Evolutionary conservation across 169 alveolate genomes (phyloP).

Genomic region (Babesia divergens): DNA sequence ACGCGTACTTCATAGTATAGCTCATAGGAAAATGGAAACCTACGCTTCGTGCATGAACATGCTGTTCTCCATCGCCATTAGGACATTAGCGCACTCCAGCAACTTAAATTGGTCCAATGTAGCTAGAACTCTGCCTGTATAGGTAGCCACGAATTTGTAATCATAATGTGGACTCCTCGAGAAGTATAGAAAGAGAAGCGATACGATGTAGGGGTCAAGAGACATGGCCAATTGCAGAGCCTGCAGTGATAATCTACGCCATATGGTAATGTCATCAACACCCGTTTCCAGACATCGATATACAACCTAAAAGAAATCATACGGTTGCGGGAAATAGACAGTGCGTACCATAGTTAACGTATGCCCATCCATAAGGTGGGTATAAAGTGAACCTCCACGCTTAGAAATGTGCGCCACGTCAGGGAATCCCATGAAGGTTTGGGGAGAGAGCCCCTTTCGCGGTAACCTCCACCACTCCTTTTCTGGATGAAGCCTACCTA

Average conservation of each 20-base stretch:
- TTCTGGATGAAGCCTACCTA: conserved; percentile 74
- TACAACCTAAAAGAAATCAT: conserved; percentile 57
- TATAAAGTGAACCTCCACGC: conserved; percentile 76
- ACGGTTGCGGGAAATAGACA: background rate
- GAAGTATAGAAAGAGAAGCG: conserved; percentile 66
- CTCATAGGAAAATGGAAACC: background rate
- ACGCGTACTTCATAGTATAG: conserved; percentile 10
- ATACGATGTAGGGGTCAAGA: conserved; percentile 64
- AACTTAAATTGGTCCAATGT: conserved; percentile 32
- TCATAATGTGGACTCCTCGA: conserved; percentile 61
- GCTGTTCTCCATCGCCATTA: conserved; percentile 59
- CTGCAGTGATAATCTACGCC: conserved; percentile 66
- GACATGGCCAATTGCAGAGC: conserved; percentile 65
- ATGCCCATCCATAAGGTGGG: conserved; percentile 75
- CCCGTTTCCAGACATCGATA: conserved; percentile 67
- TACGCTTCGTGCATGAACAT: conserved; percentile 39
- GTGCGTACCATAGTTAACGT: conserved; percentile 64
- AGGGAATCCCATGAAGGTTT: conserved; percentile 79
- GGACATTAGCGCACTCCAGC: conserved; percentile 50
- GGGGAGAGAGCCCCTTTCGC: conserved; percentile 64
- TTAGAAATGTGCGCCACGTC: conserved; percentile 63
- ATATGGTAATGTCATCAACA: conserved; percentile 58
- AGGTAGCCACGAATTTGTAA: conserved; percentile 63
- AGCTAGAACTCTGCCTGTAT: conserved; percentile 54
- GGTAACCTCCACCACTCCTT: conserved; percentile 81